Conservation (phyloP, 2,329 filamentous ascomycete genomes). For the Paraphoma chrysanthemicola region DNA sequence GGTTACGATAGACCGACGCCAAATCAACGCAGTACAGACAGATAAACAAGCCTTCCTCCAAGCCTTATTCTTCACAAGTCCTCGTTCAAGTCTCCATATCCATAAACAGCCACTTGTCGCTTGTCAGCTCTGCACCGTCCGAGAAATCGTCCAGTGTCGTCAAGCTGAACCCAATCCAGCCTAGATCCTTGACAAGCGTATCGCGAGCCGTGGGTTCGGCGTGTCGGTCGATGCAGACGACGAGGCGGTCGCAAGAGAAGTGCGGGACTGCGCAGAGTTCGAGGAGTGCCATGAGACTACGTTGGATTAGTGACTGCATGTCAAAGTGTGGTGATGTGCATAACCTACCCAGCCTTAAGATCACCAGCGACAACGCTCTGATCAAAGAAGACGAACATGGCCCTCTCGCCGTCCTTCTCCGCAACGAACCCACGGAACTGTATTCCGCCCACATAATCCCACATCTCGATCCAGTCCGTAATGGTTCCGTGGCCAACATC, state of each 20-base stretch:
- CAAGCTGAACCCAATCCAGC: constrained; percentile 92
- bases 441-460: constrained; percentile 83
- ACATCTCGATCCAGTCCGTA: constrained; percentile 76
- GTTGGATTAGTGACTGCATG: constrained; percentile 17
- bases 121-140: constrained; percentile 64
- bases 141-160: constrained; percentile 81
- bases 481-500: constrained; percentile 46
- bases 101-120: constrained; percentile 83
- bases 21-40: not conserved
- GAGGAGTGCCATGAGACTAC: constrained; percentile 78
- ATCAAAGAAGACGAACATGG: constrained; percentile 90
- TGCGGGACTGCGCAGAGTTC: constrained; percentile 78
- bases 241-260: constrained; percentile 77
- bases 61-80: not conserved
- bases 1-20: too few species aligned
- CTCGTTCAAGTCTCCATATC: constrained; percentile 75
- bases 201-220: constrained; percentile 68
- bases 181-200: constrained; percentile 78
- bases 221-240: constrained; percentile 79
- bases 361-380: constrained; percentile 74
- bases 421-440: constrained; percentile 87
- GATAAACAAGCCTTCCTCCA: not conserved
- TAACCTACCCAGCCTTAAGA: constrained; percentile 82
- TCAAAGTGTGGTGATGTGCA: not conserved
- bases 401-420: constrained; percentile 72